A percentile compares a stretch with the other conserved stretches of the same genome.
Evolutionary conservation across 352 stramenopile species (phyloP).

Genomic region (Thalassiosira hispida): DNA sequence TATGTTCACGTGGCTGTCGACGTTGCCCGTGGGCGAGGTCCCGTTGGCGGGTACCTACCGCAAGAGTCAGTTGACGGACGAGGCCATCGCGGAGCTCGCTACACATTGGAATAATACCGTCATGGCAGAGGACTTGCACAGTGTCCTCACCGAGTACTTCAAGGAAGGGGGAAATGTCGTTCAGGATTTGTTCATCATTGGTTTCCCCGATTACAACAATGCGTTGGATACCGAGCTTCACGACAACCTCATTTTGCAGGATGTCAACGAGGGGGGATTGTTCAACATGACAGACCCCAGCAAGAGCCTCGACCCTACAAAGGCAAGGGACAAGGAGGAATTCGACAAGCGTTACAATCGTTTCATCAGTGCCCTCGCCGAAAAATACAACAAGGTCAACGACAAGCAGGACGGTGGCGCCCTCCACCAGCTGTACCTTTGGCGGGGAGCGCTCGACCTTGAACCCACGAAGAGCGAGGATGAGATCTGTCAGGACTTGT

Average conservation of each 20-base stretch:
- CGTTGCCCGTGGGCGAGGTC: constrained; percentile 30
- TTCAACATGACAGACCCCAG: constrained; percentile 43
- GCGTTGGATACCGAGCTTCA: constrained; percentile 40
- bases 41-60: constrained; percentile 45
- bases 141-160: constrained; percentile 45
- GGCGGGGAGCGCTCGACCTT: constrained; percentile 47
- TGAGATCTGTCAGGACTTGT: constrained; percentile 47
- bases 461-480: constrained; percentile 34
- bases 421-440: constrained; percentile 46
- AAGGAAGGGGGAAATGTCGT: constrained; percentile 47
- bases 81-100: constrained; percentile 25
- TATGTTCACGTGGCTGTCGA: constrained; percentile 50
- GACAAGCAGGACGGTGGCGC: constrained; percentile 25
- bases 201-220: constrained; percentile 48
- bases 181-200: constrained; percentile 48
- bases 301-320: constrained; percentile 20
- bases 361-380: constrained; percentile 30
- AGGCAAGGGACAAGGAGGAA: constrained; percentile 19
- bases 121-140: constrained; percentile 44
- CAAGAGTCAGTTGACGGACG: constrained; percentile 34
- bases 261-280: constrained; percentile 36
- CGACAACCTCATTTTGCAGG: constrained; percentile 36
- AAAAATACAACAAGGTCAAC: constrained; percentile 36
- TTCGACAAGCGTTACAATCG: constrained; percentile 43
- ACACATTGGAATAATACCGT: constrained; percentile 41